Evolutionary conservation across 495 filamentous ascomycete species (phyloP).

Genomic region (Xylaria cubensis): DNA sequence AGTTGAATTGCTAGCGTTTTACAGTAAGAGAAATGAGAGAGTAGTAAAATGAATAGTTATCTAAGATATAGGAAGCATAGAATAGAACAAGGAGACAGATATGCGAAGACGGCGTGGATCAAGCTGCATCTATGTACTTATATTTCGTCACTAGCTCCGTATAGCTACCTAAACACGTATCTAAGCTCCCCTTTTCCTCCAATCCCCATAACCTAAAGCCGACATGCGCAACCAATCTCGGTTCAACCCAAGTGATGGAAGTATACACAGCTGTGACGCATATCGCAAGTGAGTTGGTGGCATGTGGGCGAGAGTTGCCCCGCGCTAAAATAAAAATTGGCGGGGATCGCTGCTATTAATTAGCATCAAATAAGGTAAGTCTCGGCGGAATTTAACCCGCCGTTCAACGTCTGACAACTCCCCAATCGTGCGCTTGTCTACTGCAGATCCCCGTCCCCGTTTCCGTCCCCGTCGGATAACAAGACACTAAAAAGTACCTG

Average conservation of each 20-base stretch:
- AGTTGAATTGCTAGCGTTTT: background rate
- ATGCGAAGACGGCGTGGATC: background rate
- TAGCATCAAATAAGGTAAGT: background rate
- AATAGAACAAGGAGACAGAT: background rate
- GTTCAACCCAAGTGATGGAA: background rate
- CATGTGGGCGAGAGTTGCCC: conserved; percentile 2
- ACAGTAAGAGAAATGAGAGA: background rate
- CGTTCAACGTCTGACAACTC: background rate
- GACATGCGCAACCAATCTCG: background rate
- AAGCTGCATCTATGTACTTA: background rate
- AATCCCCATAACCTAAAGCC: background rate
- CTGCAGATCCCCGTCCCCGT: conserved; percentile 3
- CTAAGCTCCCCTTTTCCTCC: background rate
- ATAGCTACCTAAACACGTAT: background rate
- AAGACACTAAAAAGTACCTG: background rate
- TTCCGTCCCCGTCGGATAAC: background rate
- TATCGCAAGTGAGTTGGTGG: background rate
- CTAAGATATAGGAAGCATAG: background rate
- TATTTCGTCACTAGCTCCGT: background rate
- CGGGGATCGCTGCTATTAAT: background rate
- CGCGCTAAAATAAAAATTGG: conserved; percentile 9
- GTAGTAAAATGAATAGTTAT: background rate
- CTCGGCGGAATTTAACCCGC: conserved; percentile 22
- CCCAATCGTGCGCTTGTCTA: conserved; percentile 22
- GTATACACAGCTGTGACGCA: background rate